Conservation (phyloP, 2,329 filamentous ascomycete species). For the Sphaerulina populicola region DNA sequence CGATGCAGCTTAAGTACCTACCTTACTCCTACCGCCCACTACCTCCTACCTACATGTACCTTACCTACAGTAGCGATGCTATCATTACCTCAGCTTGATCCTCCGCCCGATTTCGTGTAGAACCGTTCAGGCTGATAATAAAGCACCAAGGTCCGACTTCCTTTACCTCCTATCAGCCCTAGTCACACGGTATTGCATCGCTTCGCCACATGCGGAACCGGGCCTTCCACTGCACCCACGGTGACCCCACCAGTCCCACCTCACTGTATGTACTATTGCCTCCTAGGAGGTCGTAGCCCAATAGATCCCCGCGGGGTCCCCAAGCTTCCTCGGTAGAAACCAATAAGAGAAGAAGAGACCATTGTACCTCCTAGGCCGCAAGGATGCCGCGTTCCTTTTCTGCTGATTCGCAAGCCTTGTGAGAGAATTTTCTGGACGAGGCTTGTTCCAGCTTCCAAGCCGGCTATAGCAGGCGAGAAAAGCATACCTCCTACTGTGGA, state of each 20-base stretch:
- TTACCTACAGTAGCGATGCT: too few relatives aligned
- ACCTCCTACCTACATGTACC: too few relatives aligned
- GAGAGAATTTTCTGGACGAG: neutral
- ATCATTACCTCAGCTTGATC: neutral
- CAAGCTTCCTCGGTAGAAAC: neutral
- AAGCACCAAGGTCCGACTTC: neutral
- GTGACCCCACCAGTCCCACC: too few relatives aligned
- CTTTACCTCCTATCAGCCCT: neutral
- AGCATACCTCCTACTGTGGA: too few relatives aligned
- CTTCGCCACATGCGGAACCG: neutral
- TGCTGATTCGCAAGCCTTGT: neutral
- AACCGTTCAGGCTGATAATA: neutral
- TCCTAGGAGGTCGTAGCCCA: too few relatives aligned
- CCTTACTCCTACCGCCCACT: neutral
- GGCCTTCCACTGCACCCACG: too few relatives aligned
- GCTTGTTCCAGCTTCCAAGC: conserved; percentile 1
- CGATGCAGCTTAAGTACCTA: neutral
- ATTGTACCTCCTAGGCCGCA: neutral
- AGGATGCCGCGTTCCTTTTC: neutral
- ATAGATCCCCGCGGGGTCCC: neutral
- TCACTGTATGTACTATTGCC: too few relatives aligned
- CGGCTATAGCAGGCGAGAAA: conserved; percentile 3
- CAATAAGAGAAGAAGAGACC: neutral
- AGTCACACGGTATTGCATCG: neutral
- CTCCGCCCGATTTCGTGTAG: neutral